Evolutionary conservation across 495 filamentous ascomycete genomes (phyloP).

Genomic region (Halenospora varia): DNA sequence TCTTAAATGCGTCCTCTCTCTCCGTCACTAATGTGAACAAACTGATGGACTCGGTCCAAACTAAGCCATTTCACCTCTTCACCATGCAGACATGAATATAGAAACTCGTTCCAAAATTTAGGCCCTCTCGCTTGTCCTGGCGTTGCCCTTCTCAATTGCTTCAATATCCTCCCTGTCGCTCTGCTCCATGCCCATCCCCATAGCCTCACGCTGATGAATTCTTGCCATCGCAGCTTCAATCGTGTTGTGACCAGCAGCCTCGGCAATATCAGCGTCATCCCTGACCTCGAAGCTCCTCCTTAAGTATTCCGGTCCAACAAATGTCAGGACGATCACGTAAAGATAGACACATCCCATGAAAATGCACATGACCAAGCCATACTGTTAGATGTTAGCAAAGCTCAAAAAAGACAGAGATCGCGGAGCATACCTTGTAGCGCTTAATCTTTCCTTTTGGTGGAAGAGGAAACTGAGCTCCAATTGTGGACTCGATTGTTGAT

Average conservation of each 20-base stretch:
- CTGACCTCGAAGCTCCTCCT: conserved; percentile 49
- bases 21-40: too few species aligned
- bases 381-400: conserved; percentile 62
- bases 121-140: background rate
- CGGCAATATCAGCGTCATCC: conserved; percentile 57
- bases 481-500: conserved; percentile 78
- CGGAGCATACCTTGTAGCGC: too few species aligned
- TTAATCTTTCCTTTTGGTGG: conserved; percentile 46
- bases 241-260: conserved; percentile 37
- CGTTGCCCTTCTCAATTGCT: conserved; percentile 6
- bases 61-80: too few species aligned
- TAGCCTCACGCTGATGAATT: conserved; percentile 7
- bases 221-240: conserved; percentile 25
- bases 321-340: conserved; percentile 71
- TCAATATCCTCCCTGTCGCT: conserved; percentile 17
- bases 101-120: background rate
- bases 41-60: too few species aligned
- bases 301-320: conserved; percentile 75
- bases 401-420: too few species aligned
- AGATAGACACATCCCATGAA: conserved; percentile 91
- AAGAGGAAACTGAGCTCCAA: conserved; percentile 77
- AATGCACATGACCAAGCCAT: conserved; percentile 88
- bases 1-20: too few species aligned
- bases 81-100: background rate
- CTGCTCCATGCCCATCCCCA: conserved; percentile 9